Conservation (phyloP, 192 early-diverging fungal genomes). For the Entomortierella parvispora region DNA sequence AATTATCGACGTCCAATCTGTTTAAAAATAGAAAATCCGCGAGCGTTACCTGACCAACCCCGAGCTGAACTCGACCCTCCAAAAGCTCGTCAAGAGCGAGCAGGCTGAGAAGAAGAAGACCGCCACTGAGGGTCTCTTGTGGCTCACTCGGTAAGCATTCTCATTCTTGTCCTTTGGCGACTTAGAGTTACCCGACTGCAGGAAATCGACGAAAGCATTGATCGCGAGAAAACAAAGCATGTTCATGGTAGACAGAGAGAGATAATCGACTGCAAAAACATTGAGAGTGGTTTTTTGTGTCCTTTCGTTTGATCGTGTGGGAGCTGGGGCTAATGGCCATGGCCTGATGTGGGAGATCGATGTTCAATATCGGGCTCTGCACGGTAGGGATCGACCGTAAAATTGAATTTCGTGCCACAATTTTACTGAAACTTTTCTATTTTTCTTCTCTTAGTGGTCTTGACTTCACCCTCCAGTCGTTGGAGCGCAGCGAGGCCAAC, state of each 20-base stretch:
- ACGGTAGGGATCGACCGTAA: no score
- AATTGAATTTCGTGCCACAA: neutral
- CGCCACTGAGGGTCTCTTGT: constrained; percentile 92
- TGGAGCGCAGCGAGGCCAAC: constrained; percentile 67
- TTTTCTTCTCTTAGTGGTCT: constrained; percentile 64
- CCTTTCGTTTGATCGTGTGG: no score
- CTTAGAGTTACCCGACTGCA: no score
- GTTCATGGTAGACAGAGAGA: no score
- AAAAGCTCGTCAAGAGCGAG: constrained; percentile 84
- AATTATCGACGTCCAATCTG: constrained; percentile 9
- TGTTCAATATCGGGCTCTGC: no score
- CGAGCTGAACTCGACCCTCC: constrained; percentile 76
- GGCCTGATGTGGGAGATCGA: no score
- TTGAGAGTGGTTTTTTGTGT: no score
- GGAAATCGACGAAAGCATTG: no score
- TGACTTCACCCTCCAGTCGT: constrained; percentile 78
- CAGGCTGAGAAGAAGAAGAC: constrained; percentile 80
- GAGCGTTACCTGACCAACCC: constrained; percentile 76
- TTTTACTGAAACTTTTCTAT: neutral
- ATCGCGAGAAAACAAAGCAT: no score
- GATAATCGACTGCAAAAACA: no score
- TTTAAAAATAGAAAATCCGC: constrained; percentile 77
- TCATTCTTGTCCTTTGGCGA: no score
- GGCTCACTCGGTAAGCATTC: constrained; percentile 90
- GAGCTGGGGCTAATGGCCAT: no score